Conservation (phyloP, 2,329 filamentous ascomycete species). For the Penicillium sp. region DNA sequence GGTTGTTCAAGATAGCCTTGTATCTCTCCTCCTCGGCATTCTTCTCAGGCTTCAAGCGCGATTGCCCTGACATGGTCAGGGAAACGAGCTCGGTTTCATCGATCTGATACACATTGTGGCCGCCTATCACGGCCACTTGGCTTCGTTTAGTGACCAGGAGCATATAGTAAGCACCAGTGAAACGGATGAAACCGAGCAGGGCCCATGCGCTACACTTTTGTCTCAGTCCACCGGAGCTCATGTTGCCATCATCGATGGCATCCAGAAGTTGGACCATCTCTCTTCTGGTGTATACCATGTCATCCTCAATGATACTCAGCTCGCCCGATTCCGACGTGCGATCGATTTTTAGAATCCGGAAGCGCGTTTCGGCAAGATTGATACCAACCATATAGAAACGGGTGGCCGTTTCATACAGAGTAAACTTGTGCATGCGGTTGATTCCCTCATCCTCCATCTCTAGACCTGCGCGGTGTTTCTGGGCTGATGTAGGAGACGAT, state of each 20-base stretch:
- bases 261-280: conserved; percentile 92
- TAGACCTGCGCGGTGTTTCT: conserved; percentile 34
- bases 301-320: conserved; percentile 83
- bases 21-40: conserved; percentile 88
- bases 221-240: conserved; percentile 79
- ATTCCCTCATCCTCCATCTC: conserved; percentile 44
- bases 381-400: conserved; percentile 92
- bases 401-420: conserved; percentile 90
- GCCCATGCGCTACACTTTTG: conserved; percentile 90
- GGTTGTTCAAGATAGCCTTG: conserved; percentile 77
- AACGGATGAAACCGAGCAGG: conserved; percentile 86
- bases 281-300: conserved; percentile 84
- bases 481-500: conserved; percentile 35
- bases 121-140: conserved; percentile 91
- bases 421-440: conserved; percentile 84
- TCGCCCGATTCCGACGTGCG: conserved; percentile 74
- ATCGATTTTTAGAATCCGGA: conserved; percentile 91
- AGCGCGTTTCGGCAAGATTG: conserved; percentile 81
- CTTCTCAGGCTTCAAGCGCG: conserved; percentile 68
- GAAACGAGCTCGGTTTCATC: conserved; percentile 90
- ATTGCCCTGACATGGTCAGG: conserved; percentile 63
- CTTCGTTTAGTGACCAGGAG: conserved; percentile 91
- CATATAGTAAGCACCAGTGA: conserved; percentile 97
- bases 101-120: conserved; percentile 92
- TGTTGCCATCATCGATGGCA: conserved; percentile 92